Conservation (phyloP, 1,139 yeast species). For the Spathaspora sp. region DNA sequence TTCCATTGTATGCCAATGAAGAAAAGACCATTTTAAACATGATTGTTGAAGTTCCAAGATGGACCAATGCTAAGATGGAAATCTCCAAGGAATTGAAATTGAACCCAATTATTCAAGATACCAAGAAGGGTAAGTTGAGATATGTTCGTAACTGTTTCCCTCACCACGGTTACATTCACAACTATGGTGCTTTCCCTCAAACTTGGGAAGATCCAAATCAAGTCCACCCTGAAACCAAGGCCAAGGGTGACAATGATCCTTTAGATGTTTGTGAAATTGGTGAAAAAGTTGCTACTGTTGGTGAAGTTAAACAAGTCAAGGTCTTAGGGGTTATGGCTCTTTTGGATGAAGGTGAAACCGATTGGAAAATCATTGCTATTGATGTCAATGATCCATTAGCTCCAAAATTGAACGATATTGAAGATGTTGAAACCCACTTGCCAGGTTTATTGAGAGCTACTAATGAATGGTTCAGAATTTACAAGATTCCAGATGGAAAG, state of each 20-base stretch:
- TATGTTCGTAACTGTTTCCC: slow-evolving; percentile 93
- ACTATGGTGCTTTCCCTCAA: slow-evolving; percentile 98
- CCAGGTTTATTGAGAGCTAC: slow-evolving; percentile 87
- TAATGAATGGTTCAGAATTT: slow-evolving; percentile 91
- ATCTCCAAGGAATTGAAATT: slow-evolving; percentile 69
- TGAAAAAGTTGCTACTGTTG: slow-evolving; percentile 62
- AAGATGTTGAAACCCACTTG: slow-evolving; percentile 77
- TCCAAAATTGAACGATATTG: slow-evolving; percentile 67
- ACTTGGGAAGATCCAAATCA: slow-evolving; percentile 84
- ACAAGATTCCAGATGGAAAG: slow-evolving; percentile 94
- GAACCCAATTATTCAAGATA: slow-evolving; percentile 93
- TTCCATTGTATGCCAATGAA: slow-evolving; percentile 71
- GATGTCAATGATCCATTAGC: slow-evolving; percentile 83
- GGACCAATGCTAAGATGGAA: slow-evolving; percentile 94
- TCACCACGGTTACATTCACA: slow-evolving; percentile 93
- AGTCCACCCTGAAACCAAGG: slow-evolving; percentile 72
- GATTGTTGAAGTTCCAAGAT: slow-evolving; percentile 93
- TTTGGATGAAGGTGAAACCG: slow-evolving; percentile 96
- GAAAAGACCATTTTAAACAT: slow-evolving; percentile 70
- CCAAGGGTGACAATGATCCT: slow-evolving; percentile 94
- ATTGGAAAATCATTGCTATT: slow-evolving; percentile 93
- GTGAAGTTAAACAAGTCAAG: slow-evolving; percentile 81
- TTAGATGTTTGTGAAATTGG: slow-evolving; percentile 96
- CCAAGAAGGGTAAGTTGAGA: slow-evolving; percentile 84
- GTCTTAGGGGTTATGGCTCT: slow-evolving; percentile 91